Conservation (phyloP, 331 rosid genomes). For the Quercus tomentella region DNA sequence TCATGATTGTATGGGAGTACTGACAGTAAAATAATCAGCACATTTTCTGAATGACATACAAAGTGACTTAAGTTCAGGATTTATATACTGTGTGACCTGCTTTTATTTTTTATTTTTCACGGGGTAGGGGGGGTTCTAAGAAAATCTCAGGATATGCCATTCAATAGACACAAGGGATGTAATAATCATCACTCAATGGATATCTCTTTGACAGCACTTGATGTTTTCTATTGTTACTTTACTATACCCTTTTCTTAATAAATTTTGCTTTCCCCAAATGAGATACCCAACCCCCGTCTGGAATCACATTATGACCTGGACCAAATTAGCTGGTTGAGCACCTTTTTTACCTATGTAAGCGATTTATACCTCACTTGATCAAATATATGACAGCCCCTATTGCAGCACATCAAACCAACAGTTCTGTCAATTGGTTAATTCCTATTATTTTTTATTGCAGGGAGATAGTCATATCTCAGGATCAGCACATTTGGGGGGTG, state of each 20-base stretch:
- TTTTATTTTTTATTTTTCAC: background rate
- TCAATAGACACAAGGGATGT: background rate
- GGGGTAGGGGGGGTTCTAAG: background rate
- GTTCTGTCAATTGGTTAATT: background rate
- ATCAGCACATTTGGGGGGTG: conserved; percentile 88
- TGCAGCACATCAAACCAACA: background rate
- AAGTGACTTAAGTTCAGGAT: background rate
- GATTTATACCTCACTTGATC: background rate
- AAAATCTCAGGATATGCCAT: background rate
- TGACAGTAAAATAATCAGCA: background rate
- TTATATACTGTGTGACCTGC: background rate
- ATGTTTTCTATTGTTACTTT: background rate
- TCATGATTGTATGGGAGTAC: conserved; percentile 1
- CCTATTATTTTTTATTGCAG: conserved; percentile 27
- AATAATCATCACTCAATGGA: background rate
- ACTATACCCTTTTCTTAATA: background rate
- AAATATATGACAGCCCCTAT: background rate
- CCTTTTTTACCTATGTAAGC: background rate
- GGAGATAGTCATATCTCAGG: conserved; percentile 66
- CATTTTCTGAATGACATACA: conserved; percentile 5
- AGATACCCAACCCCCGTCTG: background rate
- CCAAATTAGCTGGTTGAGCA: background rate
- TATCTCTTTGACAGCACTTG: background rate
- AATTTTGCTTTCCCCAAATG: background rate
- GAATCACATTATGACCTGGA: background rate